phyloP scores from a whole-genome alignment of 331 rosid genomes.

The Arachis monticola region DNA sequence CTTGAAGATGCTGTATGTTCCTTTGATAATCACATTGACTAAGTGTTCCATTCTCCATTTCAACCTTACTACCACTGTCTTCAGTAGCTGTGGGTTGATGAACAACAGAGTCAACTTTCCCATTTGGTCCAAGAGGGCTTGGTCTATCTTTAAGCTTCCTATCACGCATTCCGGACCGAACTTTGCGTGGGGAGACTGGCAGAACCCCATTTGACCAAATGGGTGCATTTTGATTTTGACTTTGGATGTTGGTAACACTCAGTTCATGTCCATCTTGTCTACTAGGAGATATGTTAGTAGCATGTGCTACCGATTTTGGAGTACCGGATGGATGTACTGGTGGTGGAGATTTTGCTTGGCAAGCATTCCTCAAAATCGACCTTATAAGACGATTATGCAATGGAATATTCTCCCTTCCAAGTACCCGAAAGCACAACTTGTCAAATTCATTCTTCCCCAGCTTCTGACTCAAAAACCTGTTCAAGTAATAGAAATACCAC shows the following conservation, averaged over 20 bases:
- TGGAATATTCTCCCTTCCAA: conserved; percentile 84
- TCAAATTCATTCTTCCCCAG: conserved; percentile 88
- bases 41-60: conserved; percentile 69
- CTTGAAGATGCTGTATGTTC: conserved; percentile 70
- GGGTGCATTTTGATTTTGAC: conserved; percentile 61
- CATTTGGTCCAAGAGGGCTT: conserved; percentile 92
- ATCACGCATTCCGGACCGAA: conserved; percentile 68
- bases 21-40: conserved; percentile 81
- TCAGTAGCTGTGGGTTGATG: conserved; percentile 61
- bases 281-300: conserved; percentile 61
- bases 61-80: conserved; percentile 66
- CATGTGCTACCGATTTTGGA: conserved; percentile 55
- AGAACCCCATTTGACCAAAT: conserved; percentile 86
- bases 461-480: conserved; percentile 83
- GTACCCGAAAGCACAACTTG: conserved; percentile 65
- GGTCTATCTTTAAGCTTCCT: conserved; percentile 85
- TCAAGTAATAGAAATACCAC: conserved; percentile 71
- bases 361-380: conserved; percentile 90
- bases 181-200: conserved; percentile 71
- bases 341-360: conserved; percentile 85
- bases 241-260: conserved; percentile 53
- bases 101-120: conserved; percentile 68
- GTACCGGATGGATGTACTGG: conserved; percentile 53
- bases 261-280: conserved; percentile 80
- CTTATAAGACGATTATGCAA: conserved; percentile 82